A percentile compares a stretch with the other conserved stretches of the same genome.
phyloP scores from a whole-genome alignment of 805 yeast genomes.

The Saturnispora serradocipensis region DNA sequence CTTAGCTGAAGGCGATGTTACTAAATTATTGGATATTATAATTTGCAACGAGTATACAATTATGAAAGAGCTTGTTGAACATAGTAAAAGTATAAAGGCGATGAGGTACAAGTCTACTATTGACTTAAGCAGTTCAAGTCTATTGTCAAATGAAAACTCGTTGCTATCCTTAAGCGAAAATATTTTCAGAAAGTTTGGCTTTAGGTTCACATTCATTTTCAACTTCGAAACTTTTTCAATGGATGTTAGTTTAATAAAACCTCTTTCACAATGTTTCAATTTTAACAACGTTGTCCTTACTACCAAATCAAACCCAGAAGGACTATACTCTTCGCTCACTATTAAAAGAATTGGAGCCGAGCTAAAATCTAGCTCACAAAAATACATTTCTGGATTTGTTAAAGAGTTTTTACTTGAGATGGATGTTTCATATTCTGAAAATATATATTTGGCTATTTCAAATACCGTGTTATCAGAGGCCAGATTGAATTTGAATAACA shows the following conservation, averaged over 20 bases:
- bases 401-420: not conserved
- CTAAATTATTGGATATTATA: constrained; percentile 16
- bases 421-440: not conserved
- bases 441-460: not conserved
- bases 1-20: constrained; percentile 18
- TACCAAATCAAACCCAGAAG: not conserved
- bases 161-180: not conserved
- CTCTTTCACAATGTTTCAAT: not conserved
- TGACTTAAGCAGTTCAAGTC: not conserved
- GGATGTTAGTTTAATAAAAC: constrained; percentile 2
- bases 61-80: constrained; percentile 15
- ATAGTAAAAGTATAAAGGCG: not conserved
- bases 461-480: not conserved
- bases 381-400: constrained; percentile 1
- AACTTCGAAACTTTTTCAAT: not conserved
- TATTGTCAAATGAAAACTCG: not conserved
- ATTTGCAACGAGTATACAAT: constrained; percentile 18
- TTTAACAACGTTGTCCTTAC: not conserved
- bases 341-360: constrained; percentile 1
- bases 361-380: not conserved
- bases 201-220: not conserved
- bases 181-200: constrained; percentile 1
- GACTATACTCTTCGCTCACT: not conserved
- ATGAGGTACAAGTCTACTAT: not conserved
- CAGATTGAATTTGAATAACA: constrained; percentile 4